Percentiles rank a stretch among this genome's conserved stretches.
phyloP scores from a whole-genome alignment of 2,329 filamentous ascomycete genomes.

The Sclerotinia borealis region DNA sequence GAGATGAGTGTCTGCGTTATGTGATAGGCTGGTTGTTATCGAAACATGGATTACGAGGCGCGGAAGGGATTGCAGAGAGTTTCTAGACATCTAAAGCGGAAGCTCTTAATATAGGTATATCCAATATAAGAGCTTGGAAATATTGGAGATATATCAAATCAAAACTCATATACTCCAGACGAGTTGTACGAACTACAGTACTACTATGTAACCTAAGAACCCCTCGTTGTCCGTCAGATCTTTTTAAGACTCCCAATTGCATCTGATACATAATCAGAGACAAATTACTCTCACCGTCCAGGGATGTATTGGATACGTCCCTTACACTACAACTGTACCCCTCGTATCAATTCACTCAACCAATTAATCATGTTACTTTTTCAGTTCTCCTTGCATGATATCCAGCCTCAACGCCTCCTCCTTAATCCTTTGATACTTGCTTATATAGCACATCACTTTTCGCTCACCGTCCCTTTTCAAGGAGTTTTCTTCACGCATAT shows the following conservation, averaged over 20 bases:
- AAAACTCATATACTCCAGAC: too few relatives aligned
- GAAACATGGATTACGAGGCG: background rate
- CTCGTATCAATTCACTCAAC: conserved; percentile 2
- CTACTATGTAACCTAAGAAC: too few relatives aligned
- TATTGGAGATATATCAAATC: too few relatives aligned
- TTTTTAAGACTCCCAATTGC: background rate
- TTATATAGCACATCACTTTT: background rate
- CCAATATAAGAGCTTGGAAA: background rate
- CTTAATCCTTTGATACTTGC: conserved; percentile 3
- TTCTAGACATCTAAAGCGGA: too few relatives aligned
- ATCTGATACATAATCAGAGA: background rate
- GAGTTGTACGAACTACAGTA: background rate
- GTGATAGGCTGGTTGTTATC: conserved; percentile 1
- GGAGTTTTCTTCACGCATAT: background rate
- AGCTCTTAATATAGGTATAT: too few relatives aligned
- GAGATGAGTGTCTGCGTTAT: background rate
- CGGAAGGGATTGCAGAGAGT: background rate
- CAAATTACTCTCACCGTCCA: background rate
- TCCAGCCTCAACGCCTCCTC: background rate
- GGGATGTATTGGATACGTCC: too few relatives aligned
- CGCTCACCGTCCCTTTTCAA: conserved; percentile 8
- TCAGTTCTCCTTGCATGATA: conserved; percentile 8
- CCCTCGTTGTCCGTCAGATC: background rate
- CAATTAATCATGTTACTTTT: background rate
- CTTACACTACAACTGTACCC: background rate